Percentiles rank a stretch among this genome's conserved stretches.
phyloP scores from a whole-genome alignment of 2,329 filamentous ascomycete genomes.

The Hymenoscyphus occultus region DNA sequence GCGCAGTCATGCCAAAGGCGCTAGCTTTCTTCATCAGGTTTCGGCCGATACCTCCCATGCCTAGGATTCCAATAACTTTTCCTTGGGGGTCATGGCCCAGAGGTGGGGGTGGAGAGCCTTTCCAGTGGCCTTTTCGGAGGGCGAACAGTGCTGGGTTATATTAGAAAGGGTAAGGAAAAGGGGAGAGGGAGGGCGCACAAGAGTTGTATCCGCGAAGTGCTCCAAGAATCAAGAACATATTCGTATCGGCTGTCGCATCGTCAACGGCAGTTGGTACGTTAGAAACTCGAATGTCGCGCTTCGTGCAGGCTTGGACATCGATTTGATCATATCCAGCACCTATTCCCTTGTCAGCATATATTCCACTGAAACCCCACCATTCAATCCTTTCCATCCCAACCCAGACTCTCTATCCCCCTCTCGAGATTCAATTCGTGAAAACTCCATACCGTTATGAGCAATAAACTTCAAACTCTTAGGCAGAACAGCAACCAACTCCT shows the following conservation, averaged over 20 bases:
- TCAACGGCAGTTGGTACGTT: constrained; percentile 81
- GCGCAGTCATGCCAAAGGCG: constrained; percentile 71
- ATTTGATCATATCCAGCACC: constrained; percentile 85
- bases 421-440: background rate
- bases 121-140: constrained; percentile 66
- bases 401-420: background rate
- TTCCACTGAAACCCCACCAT: background rate
- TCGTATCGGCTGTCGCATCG: constrained; percentile 78
- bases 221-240: constrained; percentile 77
- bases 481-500: constrained; percentile 60
- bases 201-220: constrained; percentile 71
- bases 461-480: constrained; percentile 55
- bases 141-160: constrained; percentile 51
- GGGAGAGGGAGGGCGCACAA: constrained; percentile 30
- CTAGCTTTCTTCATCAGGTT: constrained; percentile 72
- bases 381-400: background rate
- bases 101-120: constrained; percentile 53
- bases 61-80: constrained; percentile 75
- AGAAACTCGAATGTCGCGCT: constrained; percentile 65
- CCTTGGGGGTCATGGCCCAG: constrained; percentile 75
- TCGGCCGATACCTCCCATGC: constrained; percentile 82
- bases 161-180: background rate
- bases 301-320: constrained; percentile 68
- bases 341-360: constrained; percentile 32
- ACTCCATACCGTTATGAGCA: constrained; percentile 55